phyloP scores from a whole-genome alignment of 352 stramenopile species.

The Blastocystis sp. region DNA sequence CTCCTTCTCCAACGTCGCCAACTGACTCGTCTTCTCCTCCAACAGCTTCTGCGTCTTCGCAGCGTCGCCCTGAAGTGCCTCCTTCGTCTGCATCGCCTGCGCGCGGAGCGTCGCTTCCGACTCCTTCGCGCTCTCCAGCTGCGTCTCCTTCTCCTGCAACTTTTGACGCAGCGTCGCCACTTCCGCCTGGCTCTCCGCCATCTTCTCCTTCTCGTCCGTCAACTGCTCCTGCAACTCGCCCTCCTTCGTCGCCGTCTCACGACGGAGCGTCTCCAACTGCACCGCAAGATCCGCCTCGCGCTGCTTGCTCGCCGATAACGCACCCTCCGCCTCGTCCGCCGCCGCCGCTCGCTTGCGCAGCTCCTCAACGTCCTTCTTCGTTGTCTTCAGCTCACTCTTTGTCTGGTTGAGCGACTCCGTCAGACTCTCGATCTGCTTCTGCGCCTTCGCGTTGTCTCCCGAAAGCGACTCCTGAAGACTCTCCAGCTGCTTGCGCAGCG shows the following conservation, averaged over 20 bases:
- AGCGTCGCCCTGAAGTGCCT: neutral
- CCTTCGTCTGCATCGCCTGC: neutral
- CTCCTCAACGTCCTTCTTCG: constrained; percentile 11
- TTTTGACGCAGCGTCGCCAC: neutral
- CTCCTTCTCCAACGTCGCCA: neutral
- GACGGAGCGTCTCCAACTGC: neutral
- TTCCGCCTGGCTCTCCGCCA: neutral
- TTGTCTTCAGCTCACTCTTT: constrained; percentile 2
- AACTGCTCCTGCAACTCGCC: neutral
- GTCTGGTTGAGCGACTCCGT: neutral
- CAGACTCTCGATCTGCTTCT: constrained; percentile 40
- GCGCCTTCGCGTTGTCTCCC: constrained; percentile 4
- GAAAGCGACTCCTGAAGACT: neutral
- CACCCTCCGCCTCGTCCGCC: neutral
- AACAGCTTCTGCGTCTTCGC: neutral
- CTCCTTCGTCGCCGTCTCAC: neutral
- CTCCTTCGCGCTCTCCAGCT: neutral
- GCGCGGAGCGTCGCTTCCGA: neutral
- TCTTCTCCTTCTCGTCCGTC: neutral
- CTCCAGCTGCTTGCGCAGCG: neutral
- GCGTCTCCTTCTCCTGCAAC: neutral
- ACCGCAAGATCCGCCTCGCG: neutral
- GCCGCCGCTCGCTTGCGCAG: neutral
- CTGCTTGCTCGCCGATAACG: neutral
- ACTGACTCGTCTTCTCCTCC: neutral